Evolutionary conservation across 2,329 filamentous ascomycete species (phyloP), one percentile per base, ranked within the genome.

Genomic region (Exophiala sp.): DNA sequence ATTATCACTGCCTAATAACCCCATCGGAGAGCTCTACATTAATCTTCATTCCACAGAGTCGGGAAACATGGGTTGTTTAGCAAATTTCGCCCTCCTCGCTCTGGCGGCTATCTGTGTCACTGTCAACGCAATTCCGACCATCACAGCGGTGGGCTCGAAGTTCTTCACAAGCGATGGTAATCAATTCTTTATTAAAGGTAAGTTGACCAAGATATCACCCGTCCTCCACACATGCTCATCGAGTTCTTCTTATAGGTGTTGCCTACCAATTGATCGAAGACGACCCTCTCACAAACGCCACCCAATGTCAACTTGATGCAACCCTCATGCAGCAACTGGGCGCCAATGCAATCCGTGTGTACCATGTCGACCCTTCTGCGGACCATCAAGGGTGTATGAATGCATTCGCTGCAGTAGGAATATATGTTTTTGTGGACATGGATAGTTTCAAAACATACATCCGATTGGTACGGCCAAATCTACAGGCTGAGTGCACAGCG

Each of bases 151-250:
- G 46, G 88, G 88, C 43, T 82, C 83, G 71, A 95, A 94, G 70
- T 88, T 95, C 73, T 95, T 94, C 73, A 82, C 81, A 59, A 80
- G 79, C 62, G 80, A 90, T 66, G 88, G 88, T 57, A 76, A 82
- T 24, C 88, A 94, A 65, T 94, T 86, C 74, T 93, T 81, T 68
- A 78, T 93, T 67, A 93, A 90, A 72, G 87, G 87, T 86, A 68
- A 43, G 65, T n/a, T n/a, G n/a, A 38, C 4, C 19, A 13, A 22
- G 32, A 11, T 13, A 21, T 6, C 37, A 27, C 7, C 16, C 19
- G 24, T 24, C 27, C 23, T 21, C 11, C 3, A 32, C 7, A 32
- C n/a, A 9, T 16, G 35, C 42, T 45, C 22, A 45, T 16, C 18
- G n/a, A 21, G 8, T 38, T 29, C 18, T 14, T 34, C 48, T 49